phyloP scores from a whole-genome alignment of 2,329 filamentous ascomycete genomes.

The Exophiala dermatitidis region DNA sequence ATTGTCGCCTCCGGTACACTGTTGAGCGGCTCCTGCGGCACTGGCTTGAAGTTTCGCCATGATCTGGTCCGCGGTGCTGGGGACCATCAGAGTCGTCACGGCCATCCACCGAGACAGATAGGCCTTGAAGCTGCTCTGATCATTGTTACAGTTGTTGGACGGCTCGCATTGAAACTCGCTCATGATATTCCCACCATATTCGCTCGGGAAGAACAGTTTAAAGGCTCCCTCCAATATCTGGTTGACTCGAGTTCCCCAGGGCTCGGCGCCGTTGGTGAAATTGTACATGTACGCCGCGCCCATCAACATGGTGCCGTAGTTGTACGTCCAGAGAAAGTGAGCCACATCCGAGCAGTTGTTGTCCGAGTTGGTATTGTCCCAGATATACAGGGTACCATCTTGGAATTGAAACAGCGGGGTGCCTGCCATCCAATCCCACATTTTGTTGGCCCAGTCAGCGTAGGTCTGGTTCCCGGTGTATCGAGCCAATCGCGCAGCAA shows the following conservation, averaged over 20 bases:
- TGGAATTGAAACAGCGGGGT: slow-evolving; percentile 50
- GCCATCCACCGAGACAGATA: slow-evolving; percentile 61
- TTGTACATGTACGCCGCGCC: slow-evolving; percentile 66
- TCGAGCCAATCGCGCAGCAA: slow-evolving; percentile 38
- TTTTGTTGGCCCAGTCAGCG: slow-evolving; percentile 34
- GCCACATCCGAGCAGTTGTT: slow-evolving; percentile 56
- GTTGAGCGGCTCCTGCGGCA: slow-evolving; percentile 52
- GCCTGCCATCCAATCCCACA: slow-evolving; percentile 46
- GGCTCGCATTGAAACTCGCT: slow-evolving; percentile 62
- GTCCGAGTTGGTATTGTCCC: slow-evolving; percentile 53
- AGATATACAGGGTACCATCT: slow-evolving; percentile 48
- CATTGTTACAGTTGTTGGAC: slow-evolving; percentile 54
- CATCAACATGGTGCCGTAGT: slow-evolving; percentile 51
- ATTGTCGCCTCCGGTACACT: slow-evolving; percentile 54
- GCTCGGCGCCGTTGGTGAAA: slow-evolving; percentile 45
- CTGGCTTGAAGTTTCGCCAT: slow-evolving; percentile 53
- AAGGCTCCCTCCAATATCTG: slow-evolving; percentile 47
- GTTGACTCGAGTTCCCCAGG: slow-evolving; percentile 52
- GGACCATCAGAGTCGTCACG: slow-evolving; percentile 55
- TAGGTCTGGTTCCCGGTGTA: slow-evolving; percentile 37
- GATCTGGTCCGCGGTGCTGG: slow-evolving; percentile 50
- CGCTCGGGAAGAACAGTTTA: slow-evolving; percentile 45
- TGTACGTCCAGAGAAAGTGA: slow-evolving; percentile 59
- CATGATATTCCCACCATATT: slow-evolving; percentile 48
- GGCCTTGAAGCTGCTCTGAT: slow-evolving; percentile 68